Evolutionary conservation across 345 rosid species (phyloP).

Genomic region (Eucalyptus albens): DNA sequence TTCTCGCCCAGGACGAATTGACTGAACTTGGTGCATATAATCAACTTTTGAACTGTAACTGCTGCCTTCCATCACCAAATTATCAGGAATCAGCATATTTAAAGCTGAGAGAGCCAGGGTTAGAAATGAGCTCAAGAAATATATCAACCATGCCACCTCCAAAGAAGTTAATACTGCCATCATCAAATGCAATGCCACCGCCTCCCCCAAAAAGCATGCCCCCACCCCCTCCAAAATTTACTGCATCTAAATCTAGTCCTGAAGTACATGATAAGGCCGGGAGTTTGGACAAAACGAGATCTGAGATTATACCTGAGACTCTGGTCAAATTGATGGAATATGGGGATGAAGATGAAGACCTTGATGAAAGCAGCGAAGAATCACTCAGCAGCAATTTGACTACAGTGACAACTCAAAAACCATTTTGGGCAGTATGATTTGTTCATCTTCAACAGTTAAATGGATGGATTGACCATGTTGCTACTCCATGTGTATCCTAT

Average conservation of each 20-base stretch:
- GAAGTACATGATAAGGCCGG: not conserved
- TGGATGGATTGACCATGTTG: not conserved
- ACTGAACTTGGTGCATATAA: no score
- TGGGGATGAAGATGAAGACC: constrained; percentile 64
- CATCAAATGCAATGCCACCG: constrained; percentile 23
- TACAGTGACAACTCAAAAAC: constrained; percentile 15
- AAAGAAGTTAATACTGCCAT: constrained; percentile 19
- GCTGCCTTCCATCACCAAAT: no score
- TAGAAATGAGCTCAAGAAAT: constrained; percentile 9
- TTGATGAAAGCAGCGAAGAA: constrained; percentile 24
- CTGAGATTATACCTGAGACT: constrained; percentile 53
- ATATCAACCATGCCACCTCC: constrained; percentile 32
- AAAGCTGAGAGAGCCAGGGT: constrained; percentile 11
- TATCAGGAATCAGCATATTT: constrained; percentile 31
- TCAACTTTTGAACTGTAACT: no score
- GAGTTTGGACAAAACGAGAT: constrained; percentile 5
- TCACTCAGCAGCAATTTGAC: not conserved
- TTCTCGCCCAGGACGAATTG: no score
- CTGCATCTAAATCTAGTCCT: not conserved
- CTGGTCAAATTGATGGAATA: constrained; percentile 75
- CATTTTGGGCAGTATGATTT: constrained; percentile 56
- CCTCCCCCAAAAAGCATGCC: constrained; percentile 37
- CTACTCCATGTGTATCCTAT: not conserved
- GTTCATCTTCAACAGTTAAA: not conserved
- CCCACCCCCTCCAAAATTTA: constrained; percentile 51